phyloP scores from a whole-genome alignment of 2,329 filamentous ascomycete species.

The Massarina eburnea region DNA sequence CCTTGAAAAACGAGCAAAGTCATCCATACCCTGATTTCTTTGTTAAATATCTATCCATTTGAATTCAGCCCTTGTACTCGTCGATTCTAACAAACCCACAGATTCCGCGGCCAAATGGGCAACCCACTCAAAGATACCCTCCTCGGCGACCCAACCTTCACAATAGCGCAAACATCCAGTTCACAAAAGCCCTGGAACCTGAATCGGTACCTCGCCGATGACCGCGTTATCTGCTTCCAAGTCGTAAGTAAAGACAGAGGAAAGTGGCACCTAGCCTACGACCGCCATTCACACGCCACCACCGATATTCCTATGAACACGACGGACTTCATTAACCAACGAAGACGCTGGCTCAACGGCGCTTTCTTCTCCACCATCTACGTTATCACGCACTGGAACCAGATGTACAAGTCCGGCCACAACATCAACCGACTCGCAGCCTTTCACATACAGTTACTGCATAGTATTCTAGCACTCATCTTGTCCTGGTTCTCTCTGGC shows the following conservation, averaged over 20 bases:
- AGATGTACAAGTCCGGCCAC: conserved; percentile 95
- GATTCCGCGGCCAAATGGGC: conserved; percentile 95
- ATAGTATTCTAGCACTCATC: conserved; percentile 83
- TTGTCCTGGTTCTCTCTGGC: conserved; percentile 63
- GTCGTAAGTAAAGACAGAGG: neutral
- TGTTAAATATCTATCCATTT: neutral
- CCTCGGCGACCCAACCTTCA: conserved; percentile 96
- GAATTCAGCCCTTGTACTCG: no score
- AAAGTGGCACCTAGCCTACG: conserved; percentile 75
- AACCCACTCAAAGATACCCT: conserved; percentile 95
- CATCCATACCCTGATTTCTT: no score
- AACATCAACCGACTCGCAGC: conserved; percentile 96
- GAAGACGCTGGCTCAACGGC: conserved; percentile 95
- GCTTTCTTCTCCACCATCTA: conserved; percentile 94
- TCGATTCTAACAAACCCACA: conserved; percentile 49
- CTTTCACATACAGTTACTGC: conserved; percentile 88
- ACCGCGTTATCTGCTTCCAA: conserved; percentile 98
- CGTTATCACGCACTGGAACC: conserved; percentile 91
- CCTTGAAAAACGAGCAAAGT: no score
- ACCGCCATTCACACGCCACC: conserved; percentile 95
- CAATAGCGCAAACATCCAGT: conserved; percentile 99
- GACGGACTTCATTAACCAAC: conserved; percentile 90
- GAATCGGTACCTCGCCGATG: conserved; percentile 99
- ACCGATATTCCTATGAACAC: conserved; percentile 95
- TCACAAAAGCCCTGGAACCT: conserved; percentile 73